Percentiles rank a stretch among this genome's conserved stretches.
Conservation (phyloP, 768 basidiomycete species). For the Paxillus involutus region DNA sequence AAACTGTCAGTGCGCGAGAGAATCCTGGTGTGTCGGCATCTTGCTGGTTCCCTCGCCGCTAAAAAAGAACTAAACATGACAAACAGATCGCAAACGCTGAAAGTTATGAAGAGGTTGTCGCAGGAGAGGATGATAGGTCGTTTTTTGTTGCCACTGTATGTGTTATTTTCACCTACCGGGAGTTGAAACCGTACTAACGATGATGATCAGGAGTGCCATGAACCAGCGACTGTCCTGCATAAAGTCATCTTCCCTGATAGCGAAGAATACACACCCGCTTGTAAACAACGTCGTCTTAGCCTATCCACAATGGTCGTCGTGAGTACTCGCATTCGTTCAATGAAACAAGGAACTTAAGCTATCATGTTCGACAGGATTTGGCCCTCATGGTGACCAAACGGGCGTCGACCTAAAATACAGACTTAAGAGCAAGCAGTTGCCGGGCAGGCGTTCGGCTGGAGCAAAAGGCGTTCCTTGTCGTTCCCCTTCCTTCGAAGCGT, state of each 20-base stretch:
- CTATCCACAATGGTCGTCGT: not conserved
- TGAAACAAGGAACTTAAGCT: not conserved
- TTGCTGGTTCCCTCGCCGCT: not conserved
- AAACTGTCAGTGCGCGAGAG: conserved; percentile 4
- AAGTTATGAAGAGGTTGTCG: not conserved
- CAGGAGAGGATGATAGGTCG: not conserved
- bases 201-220: not conserved
- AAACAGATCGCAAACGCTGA: not conserved
- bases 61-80: not conserved
- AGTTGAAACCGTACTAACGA: not conserved
- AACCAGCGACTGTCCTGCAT: not conserved
- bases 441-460: too few species aligned
- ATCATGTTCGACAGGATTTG: not conserved
- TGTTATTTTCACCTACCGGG: not conserved
- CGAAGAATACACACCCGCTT: not conserved
- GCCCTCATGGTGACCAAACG: not conserved
- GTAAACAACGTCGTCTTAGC: not conserved
- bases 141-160: not conserved
- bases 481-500: too few species aligned
- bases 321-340: not conserved
- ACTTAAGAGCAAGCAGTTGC: not conserved
- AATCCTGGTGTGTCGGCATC: not conserved
- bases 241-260: not conserved
- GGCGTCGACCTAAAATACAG: not conserved
- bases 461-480: too few species aligned